Evolutionary conservation across 2,329 filamentous ascomycete genomes (phyloP), one percentile per base, ranked within the genome.

Genomic region (Juglanconis juglandina): DNA sequence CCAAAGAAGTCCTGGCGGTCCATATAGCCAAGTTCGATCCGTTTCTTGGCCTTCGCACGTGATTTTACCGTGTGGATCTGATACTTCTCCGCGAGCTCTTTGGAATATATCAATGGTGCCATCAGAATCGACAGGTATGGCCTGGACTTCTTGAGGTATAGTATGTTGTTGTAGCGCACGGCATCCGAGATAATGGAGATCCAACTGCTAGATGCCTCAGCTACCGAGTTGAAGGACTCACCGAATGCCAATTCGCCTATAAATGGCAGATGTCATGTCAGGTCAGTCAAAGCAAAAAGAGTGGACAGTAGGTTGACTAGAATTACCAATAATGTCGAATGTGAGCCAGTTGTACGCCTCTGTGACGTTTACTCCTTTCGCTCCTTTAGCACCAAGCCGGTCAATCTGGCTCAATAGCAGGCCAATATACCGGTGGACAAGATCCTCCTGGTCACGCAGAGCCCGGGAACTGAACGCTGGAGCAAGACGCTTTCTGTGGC

Each of bases 231-330:
- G 35, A 65, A 65, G 5, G 63, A 64, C 44, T 65, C 58, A 10
- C 63, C 63, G 47, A 65, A 65, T 14, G 61, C 35, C 8, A 65
- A 49, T 11, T 65, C 63, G 13, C 63, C 63, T 57, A 11, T 41
- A 14, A 5, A 42, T 42, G 4, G 10, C n/a, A 42, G n/a, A 10
- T 13, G 5, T 11, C 10, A 42, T 14, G n/a, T 42, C 10, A 42
- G 39, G 39, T 10, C n/a, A 13, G n/a, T 42, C 39, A 11, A 24
- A 2, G 24, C 24, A 24, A 24, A 24, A 24, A 24, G 24, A 24
- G 24, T 24, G 24, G 24, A 24, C 24, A 24, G 2, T 24, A 24
- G 24, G 24, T 24, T 24, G 1, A 24, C 24, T 32, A 48, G 7
- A 32, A 17, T 32, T 24, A 39, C 49, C 49, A 24, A 52, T 52